Base-by-base conservation (phyloP, 306 rosid species). In the Ammopiptanthus mongolicus region DNA sequence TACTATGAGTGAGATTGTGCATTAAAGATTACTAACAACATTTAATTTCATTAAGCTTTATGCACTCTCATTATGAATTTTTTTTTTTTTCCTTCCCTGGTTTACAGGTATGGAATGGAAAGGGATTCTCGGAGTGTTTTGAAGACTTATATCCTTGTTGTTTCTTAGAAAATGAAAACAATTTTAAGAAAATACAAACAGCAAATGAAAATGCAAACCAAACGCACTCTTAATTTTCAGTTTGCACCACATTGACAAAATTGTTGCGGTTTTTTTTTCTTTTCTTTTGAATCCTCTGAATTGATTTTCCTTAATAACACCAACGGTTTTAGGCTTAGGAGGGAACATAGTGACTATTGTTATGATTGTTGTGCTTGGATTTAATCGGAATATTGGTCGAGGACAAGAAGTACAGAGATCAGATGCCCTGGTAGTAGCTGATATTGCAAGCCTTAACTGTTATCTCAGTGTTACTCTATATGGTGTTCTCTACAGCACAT, bases 101-200 rank as follows among this genome's bases (percentile, higher is more conserved):
- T 82, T 86, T 83, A 28, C 93, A 94, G 98, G 89, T 90, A 39
- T 90, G 98, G 97, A 79, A 90, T 80, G 87, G 89, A 51, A 86
- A 74, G 67, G 75, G 74, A 63, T 71, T 88, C 78, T 88, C 98
- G 5, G 77, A 81, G 69, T 94, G 98, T 80, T 94, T 88, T 42
- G 72, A 75, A 61, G 84, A 91, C 79, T 78, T 90, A 94, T 94
- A 94, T 94, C 98, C 97, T 94, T 86, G 33, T 60, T 33, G 3
- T 1, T 69, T 41, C 22, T 55, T n/a, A 53, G 37, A 55, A 55
- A n/a, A n/a, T n/a, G n/a, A n/a, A n/a, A n/a, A n/a, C n/a, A n/a
- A n/a, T n/a, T n/a, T n/a, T n/a, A n/a, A n/a, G n/a, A n/a, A n/a
- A n/a, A n/a, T n/a, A n/a, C n/a, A n/a, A n/a, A n/a, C n/a, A n/a